Conservation (phyloP, 345 rosid species). For the Microthlaspi erraticum region DNA sequence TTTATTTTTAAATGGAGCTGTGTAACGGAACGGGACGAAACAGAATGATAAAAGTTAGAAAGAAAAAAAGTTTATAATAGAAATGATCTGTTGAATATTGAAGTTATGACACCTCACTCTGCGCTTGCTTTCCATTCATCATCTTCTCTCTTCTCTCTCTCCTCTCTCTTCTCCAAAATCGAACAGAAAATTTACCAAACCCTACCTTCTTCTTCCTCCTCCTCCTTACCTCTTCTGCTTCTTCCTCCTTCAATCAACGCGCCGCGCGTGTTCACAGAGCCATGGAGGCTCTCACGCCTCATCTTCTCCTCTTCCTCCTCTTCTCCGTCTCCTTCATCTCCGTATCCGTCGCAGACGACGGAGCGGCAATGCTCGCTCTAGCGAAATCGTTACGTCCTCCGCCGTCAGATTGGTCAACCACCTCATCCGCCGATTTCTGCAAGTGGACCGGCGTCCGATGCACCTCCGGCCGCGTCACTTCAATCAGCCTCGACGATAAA, state of each 20-base stretch:
- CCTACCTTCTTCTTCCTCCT: constrained; percentile 21
- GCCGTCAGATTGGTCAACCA: constrained; percentile 65
- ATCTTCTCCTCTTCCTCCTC: constrained; percentile 41
- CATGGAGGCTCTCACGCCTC: constrained; percentile 50
- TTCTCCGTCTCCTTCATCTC: constrained; percentile 26
- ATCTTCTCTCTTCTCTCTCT: constrained; percentile 15
- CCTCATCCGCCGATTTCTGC: constrained; percentile 51
- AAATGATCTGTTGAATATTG: constrained; percentile 12
- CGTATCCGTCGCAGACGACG: constrained; percentile 56
- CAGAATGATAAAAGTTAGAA: constrained; percentile 22
- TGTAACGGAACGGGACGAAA: constrained; percentile 30
- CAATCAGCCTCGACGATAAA: constrained; percentile 48
- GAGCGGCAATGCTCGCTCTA: constrained; percentile 50
- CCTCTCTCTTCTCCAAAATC: constrained; percentile 16
- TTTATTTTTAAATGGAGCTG: not conserved
- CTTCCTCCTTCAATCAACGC: constrained; percentile 11
- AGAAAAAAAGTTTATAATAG: constrained; percentile 32
- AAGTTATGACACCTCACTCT: constrained; percentile 42
- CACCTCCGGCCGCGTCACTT: constrained; percentile 49
- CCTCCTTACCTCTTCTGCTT: not conserved
- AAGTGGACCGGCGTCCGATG: constrained; percentile 63
- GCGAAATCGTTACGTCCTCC: constrained; percentile 53
- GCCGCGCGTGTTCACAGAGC: constrained; percentile 36
- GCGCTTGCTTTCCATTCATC: constrained; percentile 30
- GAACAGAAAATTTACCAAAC: constrained; percentile 16